phyloP scores from a whole-genome alignment of 139 green algal genomes.

The Auxenochlorella pyrenoidosa region DNA sequence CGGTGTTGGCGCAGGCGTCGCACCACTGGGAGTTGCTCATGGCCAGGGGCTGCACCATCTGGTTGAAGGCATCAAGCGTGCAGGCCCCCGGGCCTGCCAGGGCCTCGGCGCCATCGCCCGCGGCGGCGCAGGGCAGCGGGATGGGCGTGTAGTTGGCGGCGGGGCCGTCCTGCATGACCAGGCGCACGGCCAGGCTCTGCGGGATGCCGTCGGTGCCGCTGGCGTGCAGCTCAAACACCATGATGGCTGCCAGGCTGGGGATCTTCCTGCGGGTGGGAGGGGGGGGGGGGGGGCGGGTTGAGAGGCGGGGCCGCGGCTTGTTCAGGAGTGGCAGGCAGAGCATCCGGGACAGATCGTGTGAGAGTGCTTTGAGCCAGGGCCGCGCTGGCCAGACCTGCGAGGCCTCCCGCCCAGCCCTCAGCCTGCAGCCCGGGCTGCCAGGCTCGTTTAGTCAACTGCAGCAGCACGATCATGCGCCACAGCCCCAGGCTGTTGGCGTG shows the following conservation, averaged over 20 bases:
- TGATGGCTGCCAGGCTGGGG: conserved; percentile 47
- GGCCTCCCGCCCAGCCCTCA: not conserved
- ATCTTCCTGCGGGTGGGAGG: conserved; percentile 30
- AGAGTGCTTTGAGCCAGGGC: no score
- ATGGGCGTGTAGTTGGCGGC: conserved; percentile 24
- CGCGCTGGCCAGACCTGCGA: no score
- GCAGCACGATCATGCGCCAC: no score
- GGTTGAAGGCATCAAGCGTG: conserved; percentile 28
- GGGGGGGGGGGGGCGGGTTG: not conserved
- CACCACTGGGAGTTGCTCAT: conserved; percentile 42
- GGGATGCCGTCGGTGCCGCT: not conserved
- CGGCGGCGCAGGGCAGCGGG: conserved; percentile 38
- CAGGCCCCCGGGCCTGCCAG: conserved; percentile 48
- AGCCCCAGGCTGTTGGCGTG: no score
- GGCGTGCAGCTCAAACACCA: conserved; percentile 60
- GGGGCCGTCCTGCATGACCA: conserved; percentile 57
- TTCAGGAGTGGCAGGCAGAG: not conserved
- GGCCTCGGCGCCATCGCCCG: conserved; percentile 38
- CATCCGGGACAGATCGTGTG: no score
- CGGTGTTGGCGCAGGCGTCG: conserved; percentile 33
- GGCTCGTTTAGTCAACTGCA: no score
- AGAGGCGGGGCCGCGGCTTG: not conserved
- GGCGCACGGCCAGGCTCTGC: conserved; percentile 37
- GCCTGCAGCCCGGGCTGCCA: not conserved
- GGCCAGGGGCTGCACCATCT: conserved; percentile 17